These are phyloP conservation scores for Sporothrix pseudoabietina DNA, from an alignment of 2,329 filamentous ascomycete genomes.

Conservation along the genomic window DNA sequence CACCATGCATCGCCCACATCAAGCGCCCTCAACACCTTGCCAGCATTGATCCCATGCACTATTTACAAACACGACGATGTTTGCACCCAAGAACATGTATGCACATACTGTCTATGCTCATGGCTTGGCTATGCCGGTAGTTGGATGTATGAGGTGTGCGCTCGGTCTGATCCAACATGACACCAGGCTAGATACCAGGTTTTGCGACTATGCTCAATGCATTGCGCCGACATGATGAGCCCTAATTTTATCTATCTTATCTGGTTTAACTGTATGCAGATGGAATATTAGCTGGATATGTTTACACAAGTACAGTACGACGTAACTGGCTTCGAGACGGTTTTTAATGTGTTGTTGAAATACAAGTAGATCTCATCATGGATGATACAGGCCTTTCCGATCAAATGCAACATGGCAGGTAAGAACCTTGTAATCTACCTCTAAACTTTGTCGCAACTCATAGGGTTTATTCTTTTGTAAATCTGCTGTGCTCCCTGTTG, in stretches of 20 bases:
- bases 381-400: background rate
- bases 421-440: background rate
- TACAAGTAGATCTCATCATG: background rate
- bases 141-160: background rate
- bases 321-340: too few relatives aligned
- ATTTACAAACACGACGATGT: background rate
- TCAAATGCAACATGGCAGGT: background rate
- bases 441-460: background rate
- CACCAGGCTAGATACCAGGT: background rate
- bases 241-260: background rate
- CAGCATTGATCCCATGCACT: background rate
- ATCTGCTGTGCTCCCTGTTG: background rate
- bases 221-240: background rate
- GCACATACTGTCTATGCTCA: background rate
- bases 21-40: background rate
- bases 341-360: background rate
- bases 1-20: background rate
- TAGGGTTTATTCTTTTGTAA: background rate
- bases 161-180: background rate
- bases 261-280: background rate
- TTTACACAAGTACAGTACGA: too few relatives aligned
- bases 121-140: slow-evolving; percentile 11
- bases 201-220: background rate
- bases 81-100: background rate
- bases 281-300: too few relatives aligned